Base-by-base conservation (phyloP, 2,329 filamentous ascomycete genomes). In the Neopestalotiopsis sp. region DNA sequence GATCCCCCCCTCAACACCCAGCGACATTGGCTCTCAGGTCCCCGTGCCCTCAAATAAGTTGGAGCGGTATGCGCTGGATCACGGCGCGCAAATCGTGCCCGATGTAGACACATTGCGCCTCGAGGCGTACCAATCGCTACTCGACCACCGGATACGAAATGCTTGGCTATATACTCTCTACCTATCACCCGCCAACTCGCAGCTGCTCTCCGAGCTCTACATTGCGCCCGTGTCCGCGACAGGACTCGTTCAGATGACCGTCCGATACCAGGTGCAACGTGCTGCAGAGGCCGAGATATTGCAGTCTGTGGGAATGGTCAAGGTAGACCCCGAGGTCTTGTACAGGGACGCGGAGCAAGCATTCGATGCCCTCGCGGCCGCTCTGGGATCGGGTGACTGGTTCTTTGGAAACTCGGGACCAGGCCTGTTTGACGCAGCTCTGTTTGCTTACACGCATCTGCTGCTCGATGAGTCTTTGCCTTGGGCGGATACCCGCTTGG, bases 151-250 rank as follows among this genome's bases (percentile, higher is more conserved):
- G 70, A 88, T 99, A 85, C 91, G 95, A 71, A 91, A 91, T 80
- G 95, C 95, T 69, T 98, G 94, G 94, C 88, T 98, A 10, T 92
- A 95, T 80, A 86, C 90, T 59, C 85, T 98, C 69, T 98, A 98
- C 84, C 84, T 98, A 57, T 87, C 90, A 63, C 86, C 88, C 1
- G 74, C 83, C 32, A 96, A 97, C 80, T 88, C 89, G 59, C 73
- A 86, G 12, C 88, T 98, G 66, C 91, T 95, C 20, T 81, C 87
- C 40, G 82, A 82, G 1, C 88, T 97, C 65, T 97, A 98, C 82
- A 88, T 97, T 74, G 75, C 84, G 2, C 88, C 91, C 1, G 87
- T 89, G 4, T 87, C 87, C 1, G 83, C 85, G 2, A 91, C 90
- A 65, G 73, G 80, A 0, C 78, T 92, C 12, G 91, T 97, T 9